These are phyloP conservation scores for Ceratopteris richardii DNA, from an alignment of 75 land plant species.

Conservation along the genomic window DNA sequence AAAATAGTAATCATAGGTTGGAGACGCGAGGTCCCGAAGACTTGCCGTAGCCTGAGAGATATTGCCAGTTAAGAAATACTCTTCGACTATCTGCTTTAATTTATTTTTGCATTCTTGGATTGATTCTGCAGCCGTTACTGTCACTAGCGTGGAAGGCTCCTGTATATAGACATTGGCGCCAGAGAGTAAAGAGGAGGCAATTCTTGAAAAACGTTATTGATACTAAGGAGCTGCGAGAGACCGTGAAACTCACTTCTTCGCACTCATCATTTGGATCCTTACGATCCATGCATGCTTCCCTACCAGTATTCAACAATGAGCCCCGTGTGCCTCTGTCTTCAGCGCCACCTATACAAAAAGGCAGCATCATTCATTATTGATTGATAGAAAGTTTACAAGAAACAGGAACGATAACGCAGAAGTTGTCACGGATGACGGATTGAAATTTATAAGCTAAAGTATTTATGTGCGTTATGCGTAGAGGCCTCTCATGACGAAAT, in stretches of 20 bases:
- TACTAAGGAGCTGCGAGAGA: too few relatives aligned
- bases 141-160: conserved; percentile 28
- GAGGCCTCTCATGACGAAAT: too few relatives aligned
- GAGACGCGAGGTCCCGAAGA: conserved; percentile 37
- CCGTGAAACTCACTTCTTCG: conserved; percentile 35
- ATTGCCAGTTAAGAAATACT: conserved; percentile 54
- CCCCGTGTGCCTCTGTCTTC: conserved; percentile 78
- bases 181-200: too few relatives aligned
- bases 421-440: too few relatives aligned
- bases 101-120: conserved; percentile 44
- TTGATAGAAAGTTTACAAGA: too few relatives aligned
- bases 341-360: conserved; percentile 52
- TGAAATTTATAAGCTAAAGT: too few relatives aligned
- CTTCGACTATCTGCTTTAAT: conserved; percentile 43
- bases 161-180: too few relatives aligned
- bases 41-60: conserved; percentile 35
- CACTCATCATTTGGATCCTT: conserved; percentile 76
- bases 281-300: conserved; percentile 28
- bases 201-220: too few relatives aligned
- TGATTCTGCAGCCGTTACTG: conserved; percentile 9
- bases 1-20: too few relatives aligned
- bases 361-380: too few relatives aligned
- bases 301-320: conserved; percentile 41
- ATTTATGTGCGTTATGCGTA: too few relatives aligned
- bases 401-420: too few relatives aligned